Conservation (phyloP, 1,284 basidiomycete species). For the Boletus smithii region DNA sequence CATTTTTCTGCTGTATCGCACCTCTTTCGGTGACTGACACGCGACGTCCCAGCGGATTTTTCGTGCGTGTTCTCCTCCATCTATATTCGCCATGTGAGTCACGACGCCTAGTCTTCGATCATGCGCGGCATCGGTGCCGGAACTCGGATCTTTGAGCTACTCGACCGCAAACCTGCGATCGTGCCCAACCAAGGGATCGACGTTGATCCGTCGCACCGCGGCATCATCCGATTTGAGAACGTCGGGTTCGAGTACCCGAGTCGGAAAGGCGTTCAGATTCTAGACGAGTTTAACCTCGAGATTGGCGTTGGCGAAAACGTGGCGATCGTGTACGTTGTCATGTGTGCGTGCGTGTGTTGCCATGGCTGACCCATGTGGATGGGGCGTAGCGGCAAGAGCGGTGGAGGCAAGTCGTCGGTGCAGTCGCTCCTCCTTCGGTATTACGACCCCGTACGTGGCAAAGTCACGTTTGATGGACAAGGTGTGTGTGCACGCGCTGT, state of each 20-base stretch:
- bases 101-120: slow-evolving; percentile 58
- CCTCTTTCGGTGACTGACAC: not conserved
- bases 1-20: slow-evolving; percentile 13
- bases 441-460: slow-evolving; percentile 87
- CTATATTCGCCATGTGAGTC: not conserved
- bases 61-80: slow-evolving; percentile 34
- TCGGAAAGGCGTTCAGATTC: slow-evolving; percentile 71
- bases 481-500: slow-evolving; percentile 42
- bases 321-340: slow-evolving; percentile 75
- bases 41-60: slow-evolving; percentile 32
- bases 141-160: slow-evolving; percentile 87
- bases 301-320: slow-evolving; percentile 82
- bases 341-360: not conserved
- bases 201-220: slow-evolving; percentile 56
- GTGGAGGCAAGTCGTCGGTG: slow-evolving; percentile 89
- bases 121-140: slow-evolving; percentile 94
- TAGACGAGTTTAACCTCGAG: slow-evolving; percentile 77
- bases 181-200: slow-evolving; percentile 58
- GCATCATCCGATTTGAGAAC: slow-evolving; percentile 72
- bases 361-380: slow-evolving; percentile 4
- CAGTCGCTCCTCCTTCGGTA: slow-evolving; percentile 87
- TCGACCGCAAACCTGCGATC: slow-evolving; percentile 78
- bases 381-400: slow-evolving; percentile 80
- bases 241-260: slow-evolving; percentile 87
- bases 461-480: slow-evolving; percentile 81